Conservation (phyloP, 1,284 basidiomycete genomes). For the Psilocybe mexicana region DNA sequence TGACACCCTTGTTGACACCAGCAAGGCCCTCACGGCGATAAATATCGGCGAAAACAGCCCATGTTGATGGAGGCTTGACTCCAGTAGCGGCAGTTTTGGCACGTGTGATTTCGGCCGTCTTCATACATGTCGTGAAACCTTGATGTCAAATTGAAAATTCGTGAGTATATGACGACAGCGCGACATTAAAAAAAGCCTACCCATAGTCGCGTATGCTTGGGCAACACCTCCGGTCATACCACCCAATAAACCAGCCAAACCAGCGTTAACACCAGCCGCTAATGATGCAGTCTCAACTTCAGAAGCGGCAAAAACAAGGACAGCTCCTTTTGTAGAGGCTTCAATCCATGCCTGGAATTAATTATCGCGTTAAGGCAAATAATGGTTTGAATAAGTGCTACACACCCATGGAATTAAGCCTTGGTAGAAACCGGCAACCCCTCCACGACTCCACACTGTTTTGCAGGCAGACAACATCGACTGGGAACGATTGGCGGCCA, state of each 20-base stretch:
- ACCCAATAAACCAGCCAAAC: conserved; percentile 85
- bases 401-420: conserved; percentile 97
- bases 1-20: conserved; percentile 99
- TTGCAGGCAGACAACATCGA: conserved; percentile 86
- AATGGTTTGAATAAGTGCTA: conserved; percentile 13
- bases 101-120: conserved; percentile 97
- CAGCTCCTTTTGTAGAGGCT: conserved; percentile 97
- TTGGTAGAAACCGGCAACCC: conserved; percentile 92
- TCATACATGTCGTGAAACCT: conserved; percentile 99
- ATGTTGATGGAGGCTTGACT: conserved; percentile 90
- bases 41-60: conserved; percentile 93
- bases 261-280: conserved; percentile 74
- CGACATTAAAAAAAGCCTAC: conserved; percentile 46
- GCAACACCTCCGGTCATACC: conserved; percentile 98
- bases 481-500: conserved; percentile 93
- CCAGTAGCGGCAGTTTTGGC: conserved; percentile 94
- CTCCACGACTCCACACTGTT: conserved; percentile 92
- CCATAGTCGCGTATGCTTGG: conserved; percentile 99
- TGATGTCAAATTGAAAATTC: conserved; percentile 15
- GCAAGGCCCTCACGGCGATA: conserved; percentile 91
- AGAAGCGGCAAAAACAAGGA: conserved; percentile 93
- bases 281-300: conserved; percentile 84
- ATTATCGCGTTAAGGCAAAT: conserved; percentile 13
- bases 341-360: conserved; percentile 92
- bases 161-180: conserved; percentile 6